Conservation (phyloP, 2,329 filamentous ascomycete species). For the Cladobotryum mycophilum region DNA sequence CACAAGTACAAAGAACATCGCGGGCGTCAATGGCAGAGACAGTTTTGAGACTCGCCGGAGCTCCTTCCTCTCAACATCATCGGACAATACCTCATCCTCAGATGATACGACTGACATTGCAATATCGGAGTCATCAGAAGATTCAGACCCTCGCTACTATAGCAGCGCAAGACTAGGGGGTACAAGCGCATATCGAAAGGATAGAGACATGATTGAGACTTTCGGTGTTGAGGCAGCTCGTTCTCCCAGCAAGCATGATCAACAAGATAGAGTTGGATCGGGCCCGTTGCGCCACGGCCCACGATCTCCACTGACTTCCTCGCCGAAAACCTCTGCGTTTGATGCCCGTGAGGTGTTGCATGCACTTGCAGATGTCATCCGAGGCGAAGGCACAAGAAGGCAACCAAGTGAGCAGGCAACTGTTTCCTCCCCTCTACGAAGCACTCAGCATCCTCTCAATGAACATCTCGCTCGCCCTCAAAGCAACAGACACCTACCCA, state of each 20-base stretch:
- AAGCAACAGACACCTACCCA: too few relatives aligned
- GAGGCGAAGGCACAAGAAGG: background rate
- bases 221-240: background rate
- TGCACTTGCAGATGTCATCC: background rate
- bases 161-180: background rate
- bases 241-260: background rate
- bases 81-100: background rate
- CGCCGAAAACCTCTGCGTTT: background rate
- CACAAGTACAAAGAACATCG: background rate
- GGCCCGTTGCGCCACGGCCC: background rate
- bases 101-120: background rate
- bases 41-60: background rate
- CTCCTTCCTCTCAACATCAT: background rate
- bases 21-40: background rate
- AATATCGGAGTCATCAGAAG: background rate
- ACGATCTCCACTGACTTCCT: conserved; percentile 2
- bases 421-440: too few relatives aligned
- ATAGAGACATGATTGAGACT: background rate
- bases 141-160: background rate
- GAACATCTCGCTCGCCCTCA: too few relatives aligned
- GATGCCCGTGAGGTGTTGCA: background rate
- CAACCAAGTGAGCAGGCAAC: background rate
- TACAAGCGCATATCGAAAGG: background rate
- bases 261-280: background rate
- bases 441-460: too few relatives aligned